Conservation (phyloP, 192 early-diverging fungal species). For the Coemansia sp. region DNA sequence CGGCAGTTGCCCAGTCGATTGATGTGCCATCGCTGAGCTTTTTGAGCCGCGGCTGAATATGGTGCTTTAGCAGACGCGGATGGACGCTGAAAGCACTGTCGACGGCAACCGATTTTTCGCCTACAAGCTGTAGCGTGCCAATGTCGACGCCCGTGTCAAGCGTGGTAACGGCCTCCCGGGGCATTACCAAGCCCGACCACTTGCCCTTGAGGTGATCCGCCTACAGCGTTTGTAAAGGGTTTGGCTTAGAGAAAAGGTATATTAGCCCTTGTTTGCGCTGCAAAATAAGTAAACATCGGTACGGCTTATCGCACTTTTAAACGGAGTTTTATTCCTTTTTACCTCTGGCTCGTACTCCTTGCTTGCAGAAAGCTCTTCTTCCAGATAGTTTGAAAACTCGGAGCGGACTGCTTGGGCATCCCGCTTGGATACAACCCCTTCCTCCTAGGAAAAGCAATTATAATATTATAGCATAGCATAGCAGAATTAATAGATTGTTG, state of each 20-base stretch:
- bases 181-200: constrained; percentile 74
- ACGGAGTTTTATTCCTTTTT: constrained; percentile 3
- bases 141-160: constrained; percentile 62
- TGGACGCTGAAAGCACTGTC: constrained; percentile 72
- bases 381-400: constrained; percentile 31
- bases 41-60: constrained; percentile 77
- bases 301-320: too few species aligned
- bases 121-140: constrained; percentile 66
- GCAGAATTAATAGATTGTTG: too few species aligned
- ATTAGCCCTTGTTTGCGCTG: too few species aligned
- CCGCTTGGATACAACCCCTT: constrained; percentile 20
- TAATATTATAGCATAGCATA: neutral
- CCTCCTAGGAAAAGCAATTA: constrained; percentile 14
- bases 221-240: constrained; percentile 12
- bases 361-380: constrained; percentile 41
- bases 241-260: too few species aligned
- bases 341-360: constrained; percentile 40
- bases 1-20: constrained; percentile 95
- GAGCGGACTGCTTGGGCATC: constrained; percentile 28
- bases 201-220: constrained; percentile 62
- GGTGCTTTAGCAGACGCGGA: constrained; percentile 84
- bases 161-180: constrained; percentile 47
- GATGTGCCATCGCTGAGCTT: constrained; percentile 64
- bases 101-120: constrained; percentile 69
- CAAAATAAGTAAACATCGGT: too few species aligned